Percentiles rank a stretch among this genome's conserved stretches.
Evolutionary conservation across 495 filamentous ascomycete species (phyloP).

Genomic region (Trichoderma gamsii): DNA sequence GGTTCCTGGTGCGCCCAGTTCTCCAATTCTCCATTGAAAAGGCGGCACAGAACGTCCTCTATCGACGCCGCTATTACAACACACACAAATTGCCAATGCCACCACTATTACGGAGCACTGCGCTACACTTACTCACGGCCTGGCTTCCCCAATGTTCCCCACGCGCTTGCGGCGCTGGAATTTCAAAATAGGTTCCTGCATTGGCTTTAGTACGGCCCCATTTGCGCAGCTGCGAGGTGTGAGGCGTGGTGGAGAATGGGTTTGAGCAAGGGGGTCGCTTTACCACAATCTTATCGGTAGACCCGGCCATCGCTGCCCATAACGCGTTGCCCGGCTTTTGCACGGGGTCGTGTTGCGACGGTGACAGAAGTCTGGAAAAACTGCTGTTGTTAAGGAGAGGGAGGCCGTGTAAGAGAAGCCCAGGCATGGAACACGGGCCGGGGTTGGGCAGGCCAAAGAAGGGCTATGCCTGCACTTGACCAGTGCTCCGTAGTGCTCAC

Average conservation of each 20-base stretch:
- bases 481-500: background rate
- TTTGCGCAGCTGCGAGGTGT: background rate
- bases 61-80: no score
- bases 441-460: background rate
- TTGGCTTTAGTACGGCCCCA: background rate
- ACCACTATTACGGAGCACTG: no score
- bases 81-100: no score
- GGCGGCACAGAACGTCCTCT: no score
- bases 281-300: background rate
- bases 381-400: background rate
- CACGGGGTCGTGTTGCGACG: background rate
- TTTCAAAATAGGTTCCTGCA: background rate
- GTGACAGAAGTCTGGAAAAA: background rate
- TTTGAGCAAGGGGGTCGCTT: background rate
- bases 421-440: background rate
- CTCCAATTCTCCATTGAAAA: background rate
- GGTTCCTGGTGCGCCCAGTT: background rate
- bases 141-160: background rate
- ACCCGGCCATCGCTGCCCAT: background rate
- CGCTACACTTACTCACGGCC: no score
- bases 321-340: background rate
- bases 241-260: background rate
- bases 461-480: background rate
- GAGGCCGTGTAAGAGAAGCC: background rate
- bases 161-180: conserved; percentile 3